Conservation (phyloP, 2,329 filamentous ascomycete species). For the Rugonectria rugulosa region DNA sequence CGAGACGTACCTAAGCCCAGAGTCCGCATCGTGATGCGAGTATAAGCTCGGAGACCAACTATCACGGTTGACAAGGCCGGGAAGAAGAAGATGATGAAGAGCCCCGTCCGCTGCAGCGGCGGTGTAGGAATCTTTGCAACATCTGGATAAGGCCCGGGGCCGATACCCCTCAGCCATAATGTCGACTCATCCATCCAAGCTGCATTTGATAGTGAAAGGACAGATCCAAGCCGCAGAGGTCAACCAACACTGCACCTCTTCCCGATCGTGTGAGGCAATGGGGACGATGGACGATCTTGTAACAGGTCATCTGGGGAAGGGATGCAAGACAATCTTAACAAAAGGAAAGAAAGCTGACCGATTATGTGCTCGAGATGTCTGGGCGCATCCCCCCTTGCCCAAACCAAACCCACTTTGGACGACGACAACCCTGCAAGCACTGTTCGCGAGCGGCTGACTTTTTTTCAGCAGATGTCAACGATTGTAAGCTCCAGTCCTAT, state of each 20-base stretch:
- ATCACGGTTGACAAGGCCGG: constrained; percentile 40
- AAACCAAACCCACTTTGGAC: neutral
- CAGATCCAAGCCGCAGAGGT: neutral
- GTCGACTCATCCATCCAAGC: constrained; percentile 7
- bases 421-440: neutral
- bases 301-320: neutral
- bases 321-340: neutral
- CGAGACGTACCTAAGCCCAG: constrained; percentile 33
- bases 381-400: constrained; percentile 1
- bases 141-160: constrained; percentile 30
- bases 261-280: neutral
- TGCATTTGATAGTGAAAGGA: neutral
- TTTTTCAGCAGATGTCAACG: neutral
- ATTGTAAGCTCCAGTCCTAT: neutral
- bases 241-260: neutral
- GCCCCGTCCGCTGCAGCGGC: constrained; percentile 40
- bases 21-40: constrained; percentile 38
- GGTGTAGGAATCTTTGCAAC: constrained; percentile 42
- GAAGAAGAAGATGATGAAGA: constrained; percentile 44
- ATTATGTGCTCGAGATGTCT: constrained; percentile 1
- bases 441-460: neutral
- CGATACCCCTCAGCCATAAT: neutral
- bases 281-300: neutral
- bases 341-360: neutral
- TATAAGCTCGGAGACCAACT: constrained; percentile 38